phyloP scores from a whole-genome alignment of 768 basidiomycete genomes.

The Russula olivacea region DNA sequence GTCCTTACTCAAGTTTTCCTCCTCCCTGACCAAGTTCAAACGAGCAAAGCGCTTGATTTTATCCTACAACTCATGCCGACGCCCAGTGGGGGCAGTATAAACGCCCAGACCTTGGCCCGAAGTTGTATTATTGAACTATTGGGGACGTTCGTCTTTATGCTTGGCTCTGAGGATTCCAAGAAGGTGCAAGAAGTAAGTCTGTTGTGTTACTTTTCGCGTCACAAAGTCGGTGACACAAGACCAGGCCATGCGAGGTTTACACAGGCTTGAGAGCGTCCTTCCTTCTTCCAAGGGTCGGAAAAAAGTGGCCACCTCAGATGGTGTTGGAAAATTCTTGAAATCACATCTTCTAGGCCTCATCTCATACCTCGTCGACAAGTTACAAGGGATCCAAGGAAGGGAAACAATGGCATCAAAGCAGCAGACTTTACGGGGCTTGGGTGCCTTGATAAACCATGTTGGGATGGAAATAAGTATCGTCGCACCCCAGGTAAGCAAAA shows the following conservation, averaged over 20 bases:
- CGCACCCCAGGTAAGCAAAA: constrained; percentile 68
- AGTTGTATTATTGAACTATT: constrained; percentile 66
- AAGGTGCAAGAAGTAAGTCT: constrained; percentile 34
- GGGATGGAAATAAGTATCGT: constrained; percentile 68
- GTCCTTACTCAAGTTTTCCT: constrained; percentile 67
- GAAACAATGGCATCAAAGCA: constrained; percentile 62
- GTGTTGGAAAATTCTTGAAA: constrained; percentile 59
- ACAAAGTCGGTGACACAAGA: neutral
- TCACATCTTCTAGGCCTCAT: constrained; percentile 80
- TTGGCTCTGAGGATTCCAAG: constrained; percentile 62
- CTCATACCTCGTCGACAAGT: constrained; percentile 74
- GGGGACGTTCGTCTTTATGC: constrained; percentile 64
- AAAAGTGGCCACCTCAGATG: constrained; percentile 30
- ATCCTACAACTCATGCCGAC: constrained; percentile 53
- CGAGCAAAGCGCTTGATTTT: constrained; percentile 55
- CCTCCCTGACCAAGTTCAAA: constrained; percentile 47
- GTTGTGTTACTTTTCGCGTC: neutral
- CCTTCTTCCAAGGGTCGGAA: constrained; percentile 30
- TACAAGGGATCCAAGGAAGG: constrained; percentile 81
- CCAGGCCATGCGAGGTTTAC: constrained; percentile 41
- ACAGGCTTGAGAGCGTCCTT: constrained; percentile 36
- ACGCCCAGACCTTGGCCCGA: constrained; percentile 49
- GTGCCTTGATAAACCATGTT: constrained; percentile 60
- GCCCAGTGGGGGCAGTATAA: constrained; percentile 35
- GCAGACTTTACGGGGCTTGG: constrained; percentile 74